phyloP scores from a whole-genome alignment of 331 rosid species.

The Stylosanthes scabra region DNA sequence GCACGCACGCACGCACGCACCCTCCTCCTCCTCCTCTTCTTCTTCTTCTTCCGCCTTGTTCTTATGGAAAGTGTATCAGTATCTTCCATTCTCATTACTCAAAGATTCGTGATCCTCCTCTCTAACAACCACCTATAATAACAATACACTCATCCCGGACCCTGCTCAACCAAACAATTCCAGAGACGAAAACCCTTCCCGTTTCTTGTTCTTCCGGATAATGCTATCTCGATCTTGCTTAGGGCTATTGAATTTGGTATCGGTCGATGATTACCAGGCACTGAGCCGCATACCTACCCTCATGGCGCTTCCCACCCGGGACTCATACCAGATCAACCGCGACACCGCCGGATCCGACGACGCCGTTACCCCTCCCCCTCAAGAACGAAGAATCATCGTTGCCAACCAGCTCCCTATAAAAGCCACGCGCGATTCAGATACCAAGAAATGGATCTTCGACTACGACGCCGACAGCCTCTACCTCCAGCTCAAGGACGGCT shows the following conservation, averaged over 20 bases:
- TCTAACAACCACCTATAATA: conserved; percentile 40
- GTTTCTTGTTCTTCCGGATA: not conserved
- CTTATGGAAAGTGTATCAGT: conserved; percentile 45
- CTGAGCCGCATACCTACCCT: conserved; percentile 42
- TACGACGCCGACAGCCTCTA: conserved; percentile 60
- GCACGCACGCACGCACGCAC: conserved; percentile 16
- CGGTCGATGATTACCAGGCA: conserved; percentile 52
- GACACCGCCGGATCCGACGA: conserved; percentile 32
- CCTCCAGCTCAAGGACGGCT: conserved; percentile 67
- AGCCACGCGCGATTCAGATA: conserved; percentile 35
- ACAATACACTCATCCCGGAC: conserved; percentile 1
- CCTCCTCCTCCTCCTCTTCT: not conserved
- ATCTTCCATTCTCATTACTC: conserved; percentile 38
- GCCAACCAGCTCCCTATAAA: conserved; percentile 72
- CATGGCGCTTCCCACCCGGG: conserved; percentile 20
- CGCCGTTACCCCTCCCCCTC: conserved; percentile 1
- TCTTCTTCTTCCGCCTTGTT: not conserved
- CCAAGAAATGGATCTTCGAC: conserved; percentile 55
- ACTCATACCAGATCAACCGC: not conserved
- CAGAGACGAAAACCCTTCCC: not conserved
- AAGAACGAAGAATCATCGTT: conserved; percentile 60
- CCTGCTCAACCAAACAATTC: not conserved
- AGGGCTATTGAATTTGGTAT: conserved; percentile 58
- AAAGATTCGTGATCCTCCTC: conserved; percentile 40
- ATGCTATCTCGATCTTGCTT: conserved; percentile 69